Percentiles rank a stretch among this genome's conserved stretches.
Conservation (phyloP, 1,284 basidiomycete species). For the Leccinum proximum region DNA sequence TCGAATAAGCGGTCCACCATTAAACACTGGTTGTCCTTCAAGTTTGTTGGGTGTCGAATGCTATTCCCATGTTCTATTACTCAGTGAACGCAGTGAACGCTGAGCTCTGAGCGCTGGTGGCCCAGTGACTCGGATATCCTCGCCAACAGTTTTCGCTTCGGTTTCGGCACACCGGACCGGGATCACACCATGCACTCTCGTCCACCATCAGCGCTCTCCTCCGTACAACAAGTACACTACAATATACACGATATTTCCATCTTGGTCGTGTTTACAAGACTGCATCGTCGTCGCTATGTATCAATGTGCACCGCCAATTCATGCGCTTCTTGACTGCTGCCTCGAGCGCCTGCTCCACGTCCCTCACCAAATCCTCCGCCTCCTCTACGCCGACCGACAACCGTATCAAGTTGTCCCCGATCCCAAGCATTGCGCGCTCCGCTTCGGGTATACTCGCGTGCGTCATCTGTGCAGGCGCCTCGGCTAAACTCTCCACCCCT, state of each 20-base stretch:
- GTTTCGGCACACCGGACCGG: neutral
- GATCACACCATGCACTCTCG: neutral
- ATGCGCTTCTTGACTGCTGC: constrained; percentile 33
- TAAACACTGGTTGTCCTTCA: neutral
- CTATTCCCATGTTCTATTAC: neutral
- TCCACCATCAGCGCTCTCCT: neutral
- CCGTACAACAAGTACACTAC: no score
- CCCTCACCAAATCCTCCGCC: constrained; percentile 71
- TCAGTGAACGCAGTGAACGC: no score
- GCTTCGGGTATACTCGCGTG: constrained; percentile 73
- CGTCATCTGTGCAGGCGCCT: constrained; percentile 87
- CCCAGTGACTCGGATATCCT: no score
- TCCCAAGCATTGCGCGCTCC: constrained; percentile 71
- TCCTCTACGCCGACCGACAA: constrained; percentile 92
- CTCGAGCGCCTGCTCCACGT: constrained; percentile 71
- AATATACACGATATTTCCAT: neutral
- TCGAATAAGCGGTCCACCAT: neutral
- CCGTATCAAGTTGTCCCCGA: constrained; percentile 79
- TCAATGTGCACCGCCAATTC: constrained; percentile 1
- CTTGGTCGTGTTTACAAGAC: neutral
- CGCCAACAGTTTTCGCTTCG: neutral
- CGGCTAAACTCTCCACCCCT: constrained; percentile 89
- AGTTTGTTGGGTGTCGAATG: neutral
- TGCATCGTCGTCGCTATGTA: neutral
- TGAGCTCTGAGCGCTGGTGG: no score